Conservation (phyloP, 306 rosid species). For the Vigna radiata region DNA sequence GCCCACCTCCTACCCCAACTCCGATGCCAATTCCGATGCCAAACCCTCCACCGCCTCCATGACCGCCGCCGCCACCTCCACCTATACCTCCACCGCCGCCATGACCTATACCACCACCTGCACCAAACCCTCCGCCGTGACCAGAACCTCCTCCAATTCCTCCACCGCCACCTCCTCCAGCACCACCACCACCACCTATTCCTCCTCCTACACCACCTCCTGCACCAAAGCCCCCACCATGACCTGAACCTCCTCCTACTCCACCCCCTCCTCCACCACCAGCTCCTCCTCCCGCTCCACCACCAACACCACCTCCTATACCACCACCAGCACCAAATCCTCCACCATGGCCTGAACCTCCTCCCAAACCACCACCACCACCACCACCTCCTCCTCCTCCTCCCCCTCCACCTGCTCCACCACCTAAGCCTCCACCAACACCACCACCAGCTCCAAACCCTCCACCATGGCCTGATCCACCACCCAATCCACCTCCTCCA, state of each 20-base stretch:
- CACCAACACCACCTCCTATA: slow-evolving; percentile 51
- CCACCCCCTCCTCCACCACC: slow-evolving; percentile 54
- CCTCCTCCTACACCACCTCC: slow-evolving; percentile 55
- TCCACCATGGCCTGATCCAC: slow-evolving; percentile 51
- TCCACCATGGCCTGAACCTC: slow-evolving; percentile 55
- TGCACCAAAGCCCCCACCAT: slow-evolving; percentile 53
- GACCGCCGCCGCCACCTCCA: slow-evolving; percentile 57
- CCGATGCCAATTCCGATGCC: slow-evolving; percentile 64
- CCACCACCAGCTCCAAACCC: slow-evolving; percentile 53
- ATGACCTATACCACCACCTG: slow-evolving; percentile 52
- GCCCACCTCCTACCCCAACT: slow-evolving; percentile 57
- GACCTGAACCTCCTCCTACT: slow-evolving; percentile 50
- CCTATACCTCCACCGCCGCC: slow-evolving; percentile 48
- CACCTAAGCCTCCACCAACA: slow-evolving; percentile 46
- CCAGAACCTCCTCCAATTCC: slow-evolving; percentile 60
- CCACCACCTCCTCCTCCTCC: slow-evolving; percentile 52
- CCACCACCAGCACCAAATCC: slow-evolving; percentile 65
- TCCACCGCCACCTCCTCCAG: slow-evolving; percentile 45
- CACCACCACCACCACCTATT: slow-evolving; percentile 32
- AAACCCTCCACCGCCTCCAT: slow-evolving; percentile 53
- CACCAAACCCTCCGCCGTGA: slow-evolving; percentile 53
- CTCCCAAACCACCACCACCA: slow-evolving; percentile 54
- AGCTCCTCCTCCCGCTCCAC: slow-evolving; percentile 41
- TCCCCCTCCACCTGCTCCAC: slow-evolving; percentile 35
- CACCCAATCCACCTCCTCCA: slow-evolving; percentile 43